Evolutionary conservation across 371 early-diverging fungal genomes (phyloP), one percentile per base, ranked within the genome.

Genomic region (Saksenaea vasiformis): DNA sequence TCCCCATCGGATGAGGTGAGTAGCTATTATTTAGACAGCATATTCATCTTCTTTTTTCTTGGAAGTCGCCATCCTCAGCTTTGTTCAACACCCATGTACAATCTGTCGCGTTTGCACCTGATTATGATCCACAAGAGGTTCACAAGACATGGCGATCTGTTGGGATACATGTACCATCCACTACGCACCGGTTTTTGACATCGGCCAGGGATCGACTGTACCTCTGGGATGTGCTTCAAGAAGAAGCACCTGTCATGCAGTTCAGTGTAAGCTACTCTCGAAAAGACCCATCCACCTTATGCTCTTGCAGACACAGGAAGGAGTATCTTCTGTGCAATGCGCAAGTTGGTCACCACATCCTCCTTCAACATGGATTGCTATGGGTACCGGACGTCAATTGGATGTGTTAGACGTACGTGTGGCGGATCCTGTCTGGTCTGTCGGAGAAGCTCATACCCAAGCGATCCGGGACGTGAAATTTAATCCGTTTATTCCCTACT

Each of bases 401-500:
- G 19, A 53, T n/a, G 61, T 80, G 1, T 61, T 75, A 0, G 80
- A 80, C 36, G 63, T 58, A 1, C 47, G 80, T 3, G 37, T 64
- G 2, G 47, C 47, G 8, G 38, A 56, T 3, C 38, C 65, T 24
- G 76, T 69, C 0, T 77, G 77, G 78, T 59, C 56, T 24, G 69
- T 65, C 3, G 35, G 57, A 8, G 57, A 69, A 27, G 76, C 77
- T 0, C 83, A 80, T 53, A 64, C 63, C 24, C 72, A 64, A 3
- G 63, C 86, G 10, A 81, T 92, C 10, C 82, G 74, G 5, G 85
- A 87, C 41, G 78, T 87, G 4, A 66, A 84, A 38, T 91, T 91
- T 76, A 90, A 82, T 64, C 89, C 92, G 11, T 91, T 90, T 62
- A 77, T 92, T 55, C 93, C 94, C 5, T 91, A 91, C 64, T 93